Base-by-base conservation (phyloP, 768 basidiomycete genomes). In the Auricularia cornea region DNA sequence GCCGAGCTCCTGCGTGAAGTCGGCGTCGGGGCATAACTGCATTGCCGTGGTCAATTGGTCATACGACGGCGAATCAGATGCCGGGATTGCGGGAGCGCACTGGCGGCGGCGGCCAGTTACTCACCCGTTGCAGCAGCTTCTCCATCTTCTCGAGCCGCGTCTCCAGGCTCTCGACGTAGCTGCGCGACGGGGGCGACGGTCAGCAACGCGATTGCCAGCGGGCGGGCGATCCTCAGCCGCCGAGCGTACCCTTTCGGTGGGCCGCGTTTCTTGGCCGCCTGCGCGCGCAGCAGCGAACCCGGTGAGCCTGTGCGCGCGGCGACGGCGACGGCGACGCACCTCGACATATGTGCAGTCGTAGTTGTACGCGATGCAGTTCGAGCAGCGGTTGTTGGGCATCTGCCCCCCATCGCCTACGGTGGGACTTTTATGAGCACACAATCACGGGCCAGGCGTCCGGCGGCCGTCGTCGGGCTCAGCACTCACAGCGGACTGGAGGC, bases 261-360 rank as follows among this genome's bases (percentile, higher is more conserved):
- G 3, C 87, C 87, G 28, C 87, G 78, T 72, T 79, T 79, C 77
- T 79, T 63, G 20, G 66, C 32, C 44, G 31, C 54, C 54, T 57
- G 35, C 35, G 54, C n/a, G n/a, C 54, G 54, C 28, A 48, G 44
- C 44, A 57, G 10, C 12, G 54, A 10, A 29, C 11, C 16, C 30
- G 1, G 54, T 57, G 54, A 57, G 54, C 14, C 44, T 12, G 20
- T 18, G 23, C 11, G 11, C 48, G 44, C 61, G 30, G 30, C 59
- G 12, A 60, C 14, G 2, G 18, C 20, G 59, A n/a, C 12, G 20
- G 41, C 26, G 23, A 63, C 78, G 51, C 64, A 86, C 86, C 81
- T 88, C 85, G 61, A 83, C 79, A 69, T 89, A 88, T 2, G 84
- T 87, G 71, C 88, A 90, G 23, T 86, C 82, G 41, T 79, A 74